Base-by-base conservation (phyloP, 805 yeast species). In the Lachancea mirantina region DNA sequence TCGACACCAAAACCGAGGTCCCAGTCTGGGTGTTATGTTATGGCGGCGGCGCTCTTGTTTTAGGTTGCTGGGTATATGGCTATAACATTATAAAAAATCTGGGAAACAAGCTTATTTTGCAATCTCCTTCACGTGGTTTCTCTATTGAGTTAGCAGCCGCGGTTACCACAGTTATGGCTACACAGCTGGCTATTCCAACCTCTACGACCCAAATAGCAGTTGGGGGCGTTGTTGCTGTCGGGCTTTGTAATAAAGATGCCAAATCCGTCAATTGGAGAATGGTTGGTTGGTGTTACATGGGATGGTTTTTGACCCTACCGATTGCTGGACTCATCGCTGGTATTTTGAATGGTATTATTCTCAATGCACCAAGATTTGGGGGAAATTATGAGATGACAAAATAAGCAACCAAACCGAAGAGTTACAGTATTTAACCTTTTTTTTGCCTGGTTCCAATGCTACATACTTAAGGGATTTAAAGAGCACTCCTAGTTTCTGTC, bases 151-250 rank as follows among this genome's bases (percentile, higher is more conserved):
- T 80, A 24, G 88, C 87, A 39, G 84, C 88, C 40, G 88, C 88
- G 24, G 59, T 78, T 33, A 79, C 89, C 6, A 72, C 77, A 7
- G 77, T 78, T 27, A 70, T 81, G 74, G 88, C 89, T 19, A 74
- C 89, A 5, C 80, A 77, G 55, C 65, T 80, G 41, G 63, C 68
- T 4, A 74, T 80, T 42, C 89, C 89, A 28, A 73, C 79, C 19
- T 78, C 87, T 6, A 81, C 89, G 18, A 81, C 89, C 4, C 88
- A 80, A 58, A 71, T 76, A 53, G 84, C 85, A 9, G 79, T 76
- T 36, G 89, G 89, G 39, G 84, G 84, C 38, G 77, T 83, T 23
- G 84, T 80, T 5, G 74, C 72, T 48, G 83, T 81, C 43, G 89
- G 87, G 35, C 62, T 79, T 39, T 78, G 84, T 61, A 81, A 80